Conservation (phyloP, 2,329 filamentous ascomycete genomes). For the Hymenoscyphus infarciens region DNA sequence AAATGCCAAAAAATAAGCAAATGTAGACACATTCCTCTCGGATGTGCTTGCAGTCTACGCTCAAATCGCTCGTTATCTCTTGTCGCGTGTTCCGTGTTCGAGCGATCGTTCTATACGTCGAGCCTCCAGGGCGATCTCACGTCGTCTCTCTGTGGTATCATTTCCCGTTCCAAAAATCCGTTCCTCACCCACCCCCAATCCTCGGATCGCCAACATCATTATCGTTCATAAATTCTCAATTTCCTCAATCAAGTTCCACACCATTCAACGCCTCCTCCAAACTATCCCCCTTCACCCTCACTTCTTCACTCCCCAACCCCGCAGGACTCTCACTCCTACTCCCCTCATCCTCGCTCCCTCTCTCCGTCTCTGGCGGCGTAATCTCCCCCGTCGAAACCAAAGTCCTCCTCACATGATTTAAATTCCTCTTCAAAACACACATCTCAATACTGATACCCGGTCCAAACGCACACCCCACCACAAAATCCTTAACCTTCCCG, state of each 20-base stretch:
- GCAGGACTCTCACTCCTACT: conserved; percentile 27
- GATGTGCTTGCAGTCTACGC: too few relatives aligned
- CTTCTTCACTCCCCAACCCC: conserved; percentile 19
- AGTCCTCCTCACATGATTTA: conserved; percentile 28
- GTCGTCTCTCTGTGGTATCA: background rate
- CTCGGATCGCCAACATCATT: background rate
- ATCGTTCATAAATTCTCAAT: too few relatives aligned
- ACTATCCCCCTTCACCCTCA: conserved; percentile 21
- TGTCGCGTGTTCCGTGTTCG: too few relatives aligned
- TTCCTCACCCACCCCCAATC: too few relatives aligned
- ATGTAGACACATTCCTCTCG: too few relatives aligned
- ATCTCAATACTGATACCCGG: conserved; percentile 67
- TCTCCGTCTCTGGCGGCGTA: conserved; percentile 34
- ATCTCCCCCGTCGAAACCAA: conserved; percentile 26
- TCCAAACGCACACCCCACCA: conserved; percentile 67
- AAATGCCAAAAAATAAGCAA: too few relatives aligned
- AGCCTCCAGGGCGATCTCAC: background rate
- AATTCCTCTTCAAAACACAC: conserved; percentile 54
- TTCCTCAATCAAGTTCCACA: conserved; percentile 34
- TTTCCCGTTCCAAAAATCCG: background rate
- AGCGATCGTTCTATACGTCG: background rate
- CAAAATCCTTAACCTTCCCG: conserved; percentile 51
- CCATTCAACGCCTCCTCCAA: conserved; percentile 33
- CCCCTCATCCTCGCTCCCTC: conserved; percentile 25
- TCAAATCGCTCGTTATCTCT: too few relatives aligned